A percentile compares a stretch with the other conserved stretches of the same genome.
phyloP scores from a whole-genome alignment of 1,284 basidiomycete genomes.

The Puccinia triticina region DNA sequence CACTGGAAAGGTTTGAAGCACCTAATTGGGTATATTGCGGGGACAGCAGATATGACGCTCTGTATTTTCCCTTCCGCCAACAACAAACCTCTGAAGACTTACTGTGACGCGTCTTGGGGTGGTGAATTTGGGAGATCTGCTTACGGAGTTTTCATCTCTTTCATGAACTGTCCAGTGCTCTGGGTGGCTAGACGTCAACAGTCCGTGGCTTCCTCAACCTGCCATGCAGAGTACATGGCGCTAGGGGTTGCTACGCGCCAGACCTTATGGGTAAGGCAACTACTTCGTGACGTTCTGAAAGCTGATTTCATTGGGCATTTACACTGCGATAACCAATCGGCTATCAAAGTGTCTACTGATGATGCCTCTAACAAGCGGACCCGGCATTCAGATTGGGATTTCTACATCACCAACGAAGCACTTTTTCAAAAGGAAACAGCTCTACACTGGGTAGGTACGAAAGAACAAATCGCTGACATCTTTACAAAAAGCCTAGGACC shows the following conservation, averaged over 20 bases:
- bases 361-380: neutral
- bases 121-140: neutral
- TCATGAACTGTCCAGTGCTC: neutral
- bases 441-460: neutral
- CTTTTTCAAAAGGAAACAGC: neutral
- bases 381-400: neutral
- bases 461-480: neutral
- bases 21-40: neutral
- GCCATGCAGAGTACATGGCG: no score
- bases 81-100: neutral
- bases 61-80: neutral
- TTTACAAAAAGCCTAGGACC: neutral
- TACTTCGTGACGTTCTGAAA: neutral
- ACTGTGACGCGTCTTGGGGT: neutral
- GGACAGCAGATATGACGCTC: neutral
- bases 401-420: neutral
- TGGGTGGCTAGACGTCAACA: no score
- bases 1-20: neutral
- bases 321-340: constrained; percentile 6
- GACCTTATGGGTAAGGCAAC: neutral
- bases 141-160: neutral
- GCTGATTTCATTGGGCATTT: neutral
- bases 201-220: no score
- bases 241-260: neutral
- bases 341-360: constrained; percentile 24